These are phyloP conservation scores for Boletus barrowsii DNA, from an alignment of 768 basidiomycete genomes.

Conservation along the genomic window DNA sequence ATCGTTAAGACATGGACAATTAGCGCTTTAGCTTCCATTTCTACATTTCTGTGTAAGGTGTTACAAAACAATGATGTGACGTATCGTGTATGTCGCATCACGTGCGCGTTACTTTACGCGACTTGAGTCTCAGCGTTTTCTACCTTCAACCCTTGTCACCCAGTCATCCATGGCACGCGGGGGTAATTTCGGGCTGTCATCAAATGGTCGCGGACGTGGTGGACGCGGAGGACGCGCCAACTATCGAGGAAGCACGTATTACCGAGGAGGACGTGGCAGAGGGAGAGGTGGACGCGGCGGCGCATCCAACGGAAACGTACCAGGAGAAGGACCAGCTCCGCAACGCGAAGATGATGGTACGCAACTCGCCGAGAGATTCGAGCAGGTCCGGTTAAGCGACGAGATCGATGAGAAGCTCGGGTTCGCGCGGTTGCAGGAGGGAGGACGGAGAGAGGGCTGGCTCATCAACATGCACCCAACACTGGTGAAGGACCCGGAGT, in stretches of 20 bases:
- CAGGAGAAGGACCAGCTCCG: slow-evolving; percentile 48
- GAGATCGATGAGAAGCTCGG: slow-evolving; percentile 94
- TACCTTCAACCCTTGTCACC: not conserved
- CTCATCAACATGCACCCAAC: slow-evolving; percentile 99
- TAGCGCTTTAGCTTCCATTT: no score
- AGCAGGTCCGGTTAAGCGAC: slow-evolving; percentile 69
- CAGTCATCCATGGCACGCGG: slow-evolving; percentile 43
- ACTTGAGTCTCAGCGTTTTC: slow-evolving; percentile 1
- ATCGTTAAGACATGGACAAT: not conserved
- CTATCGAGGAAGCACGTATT: slow-evolving; percentile 31
- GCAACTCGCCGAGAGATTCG: slow-evolving; percentile 81
- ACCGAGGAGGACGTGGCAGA: slow-evolving; percentile 49
- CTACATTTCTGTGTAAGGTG: not conserved
- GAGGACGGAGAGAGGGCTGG: slow-evolving; percentile 81
- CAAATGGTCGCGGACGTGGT: slow-evolving; percentile 39
- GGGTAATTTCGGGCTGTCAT: slow-evolving; percentile 52
- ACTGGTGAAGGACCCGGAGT: slow-evolving; percentile 79
- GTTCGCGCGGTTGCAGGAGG: slow-evolving; percentile 79
- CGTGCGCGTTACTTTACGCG: slow-evolving; percentile 12
- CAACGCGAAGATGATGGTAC: slow-evolving; percentile 89
- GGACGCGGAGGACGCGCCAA: slow-evolving; percentile 40
- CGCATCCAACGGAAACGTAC: slow-evolving; percentile 28
- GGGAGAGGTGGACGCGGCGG: slow-evolving; percentile 40
- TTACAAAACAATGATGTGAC: slow-evolving; percentile 18
- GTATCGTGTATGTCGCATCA: slow-evolving; percentile 27